Evolutionary conservation across 2,329 filamentous ascomycete species (phyloP), one percentile per base, ranked within the genome.

Genomic region (Mariannaea sp.): DNA sequence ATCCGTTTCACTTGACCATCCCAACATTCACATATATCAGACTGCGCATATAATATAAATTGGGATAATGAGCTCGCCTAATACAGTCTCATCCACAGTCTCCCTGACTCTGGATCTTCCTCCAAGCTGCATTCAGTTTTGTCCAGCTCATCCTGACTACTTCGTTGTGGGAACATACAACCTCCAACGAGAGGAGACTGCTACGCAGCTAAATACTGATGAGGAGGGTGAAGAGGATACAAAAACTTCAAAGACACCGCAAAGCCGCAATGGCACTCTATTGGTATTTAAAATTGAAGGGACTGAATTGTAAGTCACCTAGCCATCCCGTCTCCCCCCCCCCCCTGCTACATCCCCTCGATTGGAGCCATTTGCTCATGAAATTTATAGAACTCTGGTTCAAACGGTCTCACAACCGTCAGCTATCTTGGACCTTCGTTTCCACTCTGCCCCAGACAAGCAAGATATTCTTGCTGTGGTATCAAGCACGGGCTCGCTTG

Each of bases 111-210:
- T 91, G 16, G 82, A 89, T 46, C 75, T 89, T 0, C 89, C 89
- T 4, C 89, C 89, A 2, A 90, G 88, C 65, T 92, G 89, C 67
- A 78, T 92, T n/a, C 85, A 89, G 56, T 90, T 92, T 64, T 88
- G 84, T 58, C 84, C 85, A 1, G 70, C 72, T 1, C 68, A 84
- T 53, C 81, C 83, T 0, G 73, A 84, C 0, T 83, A 87, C 65
- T 86, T 96, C 60, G 77, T 95, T 0, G 81, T 96, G 41, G 93
- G 92, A 32, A 96, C 92, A 1, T 97, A 97, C 71, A 83, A 88
- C 57, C 79, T 96, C 22, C 77, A 91, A 57, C 79, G 79, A 55
- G 68, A 77, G 43, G 65, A 72, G 36, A 46, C 51, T 5, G 55
- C 30, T 7, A 52, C 54, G 24, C 58, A 65, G 4, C 53, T 58